Evolutionary conservation across 371 early-diverging fungal species (phyloP).

Genomic region (Mucor piriformis): DNA sequence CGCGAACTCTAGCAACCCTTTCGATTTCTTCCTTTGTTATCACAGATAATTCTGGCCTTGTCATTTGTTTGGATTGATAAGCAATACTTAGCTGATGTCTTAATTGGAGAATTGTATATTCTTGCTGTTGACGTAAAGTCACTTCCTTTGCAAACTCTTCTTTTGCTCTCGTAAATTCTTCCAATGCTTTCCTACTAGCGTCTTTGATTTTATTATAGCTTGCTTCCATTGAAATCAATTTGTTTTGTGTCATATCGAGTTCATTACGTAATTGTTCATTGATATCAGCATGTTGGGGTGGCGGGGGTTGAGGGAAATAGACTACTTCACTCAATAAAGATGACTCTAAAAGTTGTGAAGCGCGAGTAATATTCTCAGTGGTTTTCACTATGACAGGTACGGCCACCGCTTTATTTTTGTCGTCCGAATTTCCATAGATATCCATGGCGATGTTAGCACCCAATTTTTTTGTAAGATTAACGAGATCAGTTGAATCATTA

Average conservation of each 20-base stretch:
- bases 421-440: conserved; percentile 9
- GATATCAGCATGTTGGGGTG: not conserved
- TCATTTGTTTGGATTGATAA: conserved; percentile 22
- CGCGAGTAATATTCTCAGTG: conserved; percentile 28
- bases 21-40: conserved; percentile 43
- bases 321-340: conserved; percentile 22
- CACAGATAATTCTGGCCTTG: conserved; percentile 24
- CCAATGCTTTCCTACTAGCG: conserved; percentile 46
- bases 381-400: conserved; percentile 16
- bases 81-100: conserved; percentile 36
- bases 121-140: conserved; percentile 42
- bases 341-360: conserved; percentile 25
- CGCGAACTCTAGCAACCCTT: conserved; percentile 36
- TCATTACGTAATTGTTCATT: conserved; percentile 29
- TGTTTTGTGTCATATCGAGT: conserved; percentile 27
- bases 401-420: conserved; percentile 17
- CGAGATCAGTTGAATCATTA: conserved; percentile 46
- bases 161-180: conserved; percentile 47
- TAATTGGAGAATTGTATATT: conserved; percentile 35
- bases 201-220: conserved; percentile 43
- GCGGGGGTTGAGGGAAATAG: conserved; percentile 2
- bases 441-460: conserved; percentile 36
- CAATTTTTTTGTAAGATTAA: conserved; percentile 45
- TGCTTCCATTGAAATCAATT: conserved; percentile 27
- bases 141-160: conserved; percentile 52